Conservation (phyloP, 1,284 basidiomycete genomes). For the Melampsora americana region DNA sequence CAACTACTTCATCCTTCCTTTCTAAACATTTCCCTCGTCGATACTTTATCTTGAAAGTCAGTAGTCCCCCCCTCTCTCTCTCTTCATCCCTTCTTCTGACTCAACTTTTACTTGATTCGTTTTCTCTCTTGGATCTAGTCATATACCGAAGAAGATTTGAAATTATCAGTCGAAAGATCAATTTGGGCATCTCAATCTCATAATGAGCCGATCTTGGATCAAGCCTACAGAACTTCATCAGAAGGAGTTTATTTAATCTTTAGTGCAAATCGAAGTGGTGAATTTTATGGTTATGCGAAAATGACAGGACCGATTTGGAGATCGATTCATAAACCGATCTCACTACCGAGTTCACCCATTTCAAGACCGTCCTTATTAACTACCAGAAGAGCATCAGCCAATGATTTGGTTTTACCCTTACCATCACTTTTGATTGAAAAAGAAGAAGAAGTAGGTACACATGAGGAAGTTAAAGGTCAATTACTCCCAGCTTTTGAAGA, state of each 20-base stretch:
- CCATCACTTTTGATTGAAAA: no score
- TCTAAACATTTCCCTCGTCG: slow-evolving; percentile 36
- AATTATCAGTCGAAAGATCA: slow-evolving; percentile 28
- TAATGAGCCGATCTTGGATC: slow-evolving; percentile 45
- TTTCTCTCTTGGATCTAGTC: neutral
- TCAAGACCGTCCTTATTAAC: neutral
- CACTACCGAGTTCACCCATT: neutral
- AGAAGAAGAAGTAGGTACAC: no score
- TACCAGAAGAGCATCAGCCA: neutral
- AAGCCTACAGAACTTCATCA: slow-evolving; percentile 44
- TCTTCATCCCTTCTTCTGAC: neutral
- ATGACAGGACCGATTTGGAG: slow-evolving; percentile 34
- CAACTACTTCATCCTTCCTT: slow-evolving; percentile 43
- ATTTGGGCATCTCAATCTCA: slow-evolving; percentile 45
- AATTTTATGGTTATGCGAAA: slow-evolving; percentile 44
- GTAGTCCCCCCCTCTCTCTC: no score
- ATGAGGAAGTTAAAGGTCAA: no score
- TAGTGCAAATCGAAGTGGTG: slow-evolving; percentile 45
- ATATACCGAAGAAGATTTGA: slow-evolving; percentile 44
- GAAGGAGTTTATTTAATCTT: slow-evolving; percentile 46
- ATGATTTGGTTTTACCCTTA: neutral
- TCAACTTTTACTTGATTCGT: neutral
- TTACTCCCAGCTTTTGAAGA: no score
- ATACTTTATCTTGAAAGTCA: slow-evolving; percentile 45
- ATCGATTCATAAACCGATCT: neutral